Conservation (phyloP, 805 yeast species). For the Spathaspora boniae region DNA sequence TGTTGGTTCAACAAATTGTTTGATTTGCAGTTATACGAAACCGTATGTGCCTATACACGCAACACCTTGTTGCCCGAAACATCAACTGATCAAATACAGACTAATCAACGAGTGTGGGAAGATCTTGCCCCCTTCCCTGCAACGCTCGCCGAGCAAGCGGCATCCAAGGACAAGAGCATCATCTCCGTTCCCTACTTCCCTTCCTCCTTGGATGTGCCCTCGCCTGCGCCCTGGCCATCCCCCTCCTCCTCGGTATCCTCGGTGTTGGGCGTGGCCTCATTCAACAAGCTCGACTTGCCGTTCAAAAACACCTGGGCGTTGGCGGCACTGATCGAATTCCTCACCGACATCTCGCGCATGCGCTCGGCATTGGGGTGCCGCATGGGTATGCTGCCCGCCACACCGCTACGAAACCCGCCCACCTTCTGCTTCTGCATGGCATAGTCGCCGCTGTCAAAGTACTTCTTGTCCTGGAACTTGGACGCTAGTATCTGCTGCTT, state of each 20-base stretch:
- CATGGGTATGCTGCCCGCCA: conserved; percentile 36
- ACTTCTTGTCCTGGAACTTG: conserved; percentile 82
- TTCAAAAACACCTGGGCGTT: conserved; percentile 41
- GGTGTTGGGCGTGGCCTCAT: conserved; percentile 42
- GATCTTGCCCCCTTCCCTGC: no score
- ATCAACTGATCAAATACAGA: not conserved
- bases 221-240: not conserved
- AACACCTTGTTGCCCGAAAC: not conserved
- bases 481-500: conserved; percentile 71
- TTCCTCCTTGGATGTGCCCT: conserved; percentile 1
- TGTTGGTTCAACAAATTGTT: no score
- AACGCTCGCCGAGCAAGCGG: not conserved
- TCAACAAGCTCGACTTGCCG: conserved; percentile 53
- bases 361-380: conserved; percentile 55
- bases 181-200: not conserved
- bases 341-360: conserved; percentile 53
- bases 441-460: conserved; percentile 92
- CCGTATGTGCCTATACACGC: conserved; percentile 1
- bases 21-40: no score
- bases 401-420: conserved; percentile 10
- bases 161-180: not conserved
- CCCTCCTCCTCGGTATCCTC: conserved; percentile 13
- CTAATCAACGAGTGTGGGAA: no score
- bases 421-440: conserved; percentile 63
- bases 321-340: conserved; percentile 54